Evolutionary conservation across 768 basidiomycete genomes (phyloP), one percentile per base, ranked within the genome.

Genomic region (Russula abietina): DNA sequence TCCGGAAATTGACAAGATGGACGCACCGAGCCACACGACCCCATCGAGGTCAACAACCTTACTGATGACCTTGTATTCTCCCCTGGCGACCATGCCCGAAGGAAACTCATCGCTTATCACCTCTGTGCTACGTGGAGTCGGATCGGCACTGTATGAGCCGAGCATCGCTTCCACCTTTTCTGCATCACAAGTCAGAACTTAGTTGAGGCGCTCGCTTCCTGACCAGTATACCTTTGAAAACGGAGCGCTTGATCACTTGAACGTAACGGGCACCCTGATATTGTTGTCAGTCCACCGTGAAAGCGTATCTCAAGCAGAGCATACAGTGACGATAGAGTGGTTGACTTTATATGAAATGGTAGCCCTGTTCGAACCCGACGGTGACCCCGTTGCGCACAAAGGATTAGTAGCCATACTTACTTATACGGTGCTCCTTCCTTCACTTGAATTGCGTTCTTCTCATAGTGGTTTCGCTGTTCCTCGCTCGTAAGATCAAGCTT

Each of bases 81-180:
- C 79, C 55, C 96, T 89, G 57, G 92, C 94, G 24, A 97, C 55
- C 77, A 91, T 77, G 16, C 96, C 96, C 48, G 89, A 88, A 1
- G 87, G 83, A 52, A 75, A 76, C 61, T 77, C 76, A 59, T 89
- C 88, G 1, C 85, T 74, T 5, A 86, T 87, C 73, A 93, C 91
- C 69, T 87, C 81, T 75, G 92, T 93, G 67, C 70, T 75, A 70
- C 94, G 89, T 6, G 89, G 71, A 28, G 86, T 79, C 38, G 81
- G 84, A 2, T 77, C 68, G n/a, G 93, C 91, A 2, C 91, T 89
- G 72, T 93, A 97, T 3, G 92, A 94, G 19, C 96, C 96, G 24
- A 98, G 81, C 96, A 98, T 98, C 69, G 89, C 83, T 71, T 95
- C 93, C 69, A 91, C 73, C 73, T 89, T 96, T 75, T 96, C 96